These are phyloP conservation scores for Lecanoromycetidae sp. DNA, from an alignment of 2,329 filamentous ascomycete species.

Conservation along the genomic window DNA sequence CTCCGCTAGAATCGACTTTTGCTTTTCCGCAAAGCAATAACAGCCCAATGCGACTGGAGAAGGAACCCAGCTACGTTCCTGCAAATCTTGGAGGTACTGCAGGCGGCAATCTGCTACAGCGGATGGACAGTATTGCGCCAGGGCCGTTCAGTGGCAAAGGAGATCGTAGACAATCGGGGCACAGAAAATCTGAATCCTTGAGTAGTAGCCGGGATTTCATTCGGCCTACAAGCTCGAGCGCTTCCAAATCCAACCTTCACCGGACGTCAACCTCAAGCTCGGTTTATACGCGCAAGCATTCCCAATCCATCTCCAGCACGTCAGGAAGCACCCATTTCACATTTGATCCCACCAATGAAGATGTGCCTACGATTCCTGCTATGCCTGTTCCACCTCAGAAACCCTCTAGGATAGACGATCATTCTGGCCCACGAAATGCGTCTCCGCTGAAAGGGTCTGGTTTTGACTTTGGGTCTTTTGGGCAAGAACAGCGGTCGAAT, in stretches of 20 bases:
- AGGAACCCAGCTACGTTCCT: constrained; percentile 31
- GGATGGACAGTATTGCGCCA: constrained; percentile 54
- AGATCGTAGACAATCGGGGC: constrained; percentile 3
- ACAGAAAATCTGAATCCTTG: constrained; percentile 27
- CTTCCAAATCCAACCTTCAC: constrained; percentile 5
- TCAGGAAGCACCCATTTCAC: constrained; percentile 7
- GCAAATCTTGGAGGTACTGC: constrained; percentile 36
- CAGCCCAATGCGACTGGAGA: background rate
- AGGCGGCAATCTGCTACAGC: constrained; percentile 41
- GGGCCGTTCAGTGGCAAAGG: constrained; percentile 46
- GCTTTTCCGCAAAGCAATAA: background rate
- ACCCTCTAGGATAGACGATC: background rate
- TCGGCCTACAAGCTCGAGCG: constrained; percentile 7
- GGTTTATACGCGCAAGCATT: constrained; percentile 12
- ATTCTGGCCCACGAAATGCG: background rate
- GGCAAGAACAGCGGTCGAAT: constrained; percentile 19
- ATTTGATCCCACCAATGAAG: constrained; percentile 6
- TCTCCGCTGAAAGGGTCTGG: background rate
- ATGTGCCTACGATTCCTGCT: constrained; percentile 10
- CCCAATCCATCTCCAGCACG: constrained; percentile 13
- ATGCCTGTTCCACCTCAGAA: constrained; percentile 1
- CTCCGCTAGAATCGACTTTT: constrained; percentile 9
- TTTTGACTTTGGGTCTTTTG: constrained; percentile 15
- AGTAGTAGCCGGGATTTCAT: constrained; percentile 21
- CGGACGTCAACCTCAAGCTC: constrained; percentile 14